Base-by-base conservation (phyloP, 495 filamentous ascomycete species). In the Barbatosphaeria neglecta region DNA sequence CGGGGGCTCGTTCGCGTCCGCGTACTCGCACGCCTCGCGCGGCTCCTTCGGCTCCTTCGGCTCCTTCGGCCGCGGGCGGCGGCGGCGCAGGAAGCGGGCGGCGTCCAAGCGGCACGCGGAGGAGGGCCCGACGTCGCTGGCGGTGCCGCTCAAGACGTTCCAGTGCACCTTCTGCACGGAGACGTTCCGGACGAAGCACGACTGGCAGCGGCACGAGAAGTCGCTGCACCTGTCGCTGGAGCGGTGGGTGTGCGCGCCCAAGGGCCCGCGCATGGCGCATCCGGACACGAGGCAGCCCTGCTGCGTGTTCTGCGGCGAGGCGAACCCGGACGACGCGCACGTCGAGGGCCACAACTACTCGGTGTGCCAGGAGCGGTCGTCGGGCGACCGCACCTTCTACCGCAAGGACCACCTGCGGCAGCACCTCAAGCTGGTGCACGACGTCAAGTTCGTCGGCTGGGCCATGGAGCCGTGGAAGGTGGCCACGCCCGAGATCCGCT, bases 161-260 rank as follows among this genome's bases (percentile, higher is more conserved):
- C 82, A 89, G 55, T 92, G 86, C 60, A 92, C 86, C 8, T 92
- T 92, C 66, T 92, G 86, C 57, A 80, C 79, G 0, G 80, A 86
- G 46, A 83, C 79, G 0, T 90, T 90, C 65, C 79, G 80, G 48
- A 87, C 81, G 44, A 87, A 88, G 60, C 83, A 87, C 61, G 86
- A 92, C 61, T 92, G 86, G 86, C 74, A 81, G 44, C 73, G 86
- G 28, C 86, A 92, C 60, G 86, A 92, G 58, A 88, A 86, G 51
- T 85, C 82, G 17, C 66, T 89, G 17, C 86, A 92, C 58, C 56
- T 92, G 23, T 78, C 76, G 13, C 72, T 90, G 0, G 86, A 89
- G 52, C 79, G 80, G 20, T 92, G 86, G 86, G 72, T 86, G 19
- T 92, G 86, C 57, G 78, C 81, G 35, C 84, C 85, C 0, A 64